phyloP scores from a whole-genome alignment of 2,329 filamentous ascomycete species.

The Lojkania enalia region DNA sequence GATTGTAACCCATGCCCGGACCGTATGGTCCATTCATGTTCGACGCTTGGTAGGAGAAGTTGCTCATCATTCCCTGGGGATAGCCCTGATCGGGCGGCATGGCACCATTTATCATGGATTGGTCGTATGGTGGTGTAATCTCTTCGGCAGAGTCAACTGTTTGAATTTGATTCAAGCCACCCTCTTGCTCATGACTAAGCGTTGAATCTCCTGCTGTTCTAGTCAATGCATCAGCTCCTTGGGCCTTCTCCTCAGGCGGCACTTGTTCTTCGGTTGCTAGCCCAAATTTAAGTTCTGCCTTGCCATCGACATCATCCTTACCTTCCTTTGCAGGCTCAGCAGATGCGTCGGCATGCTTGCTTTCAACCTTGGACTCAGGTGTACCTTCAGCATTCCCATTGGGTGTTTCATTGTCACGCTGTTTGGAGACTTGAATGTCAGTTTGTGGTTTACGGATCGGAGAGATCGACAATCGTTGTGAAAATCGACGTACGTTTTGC shows the following conservation, averaged over 20 bases:
- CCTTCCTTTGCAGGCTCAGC: slow-evolving; percentile 33
- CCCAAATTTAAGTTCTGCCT: slow-evolving; percentile 10
- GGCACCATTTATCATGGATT: slow-evolving; percentile 33
- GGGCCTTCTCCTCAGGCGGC: background rate
- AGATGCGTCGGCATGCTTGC: slow-evolving; percentile 27
- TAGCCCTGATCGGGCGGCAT: slow-evolving; percentile 31
- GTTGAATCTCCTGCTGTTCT: slow-evolving; percentile 2
- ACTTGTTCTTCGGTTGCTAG: too few species aligned
- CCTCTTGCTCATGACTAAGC: slow-evolving; percentile 6
- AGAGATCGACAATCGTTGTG: background rate
- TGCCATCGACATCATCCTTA: slow-evolving; percentile 24
- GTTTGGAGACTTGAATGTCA: slow-evolving; percentile 27
- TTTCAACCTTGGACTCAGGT: slow-evolving; percentile 35
- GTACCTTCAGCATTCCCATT: slow-evolving; percentile 36
- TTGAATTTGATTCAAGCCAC: slow-evolving; percentile 39
- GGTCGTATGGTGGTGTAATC: slow-evolving; percentile 25
- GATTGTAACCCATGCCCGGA: slow-evolving; percentile 40
- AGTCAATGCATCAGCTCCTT: slow-evolving; percentile 16
- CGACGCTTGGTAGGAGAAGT: slow-evolving; percentile 65
- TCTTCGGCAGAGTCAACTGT: slow-evolving; percentile 36
- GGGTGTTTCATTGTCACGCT: slow-evolving; percentile 39
- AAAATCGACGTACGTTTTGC: slow-evolving; percentile 39
- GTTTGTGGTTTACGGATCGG: slow-evolving; percentile 14
- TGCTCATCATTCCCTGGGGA: slow-evolving; percentile 37
- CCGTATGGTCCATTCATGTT: slow-evolving; percentile 46